These are phyloP conservation scores for Corylus avellana DNA, from an alignment of 306 rosid species.

Conservation along the genomic window DNA sequence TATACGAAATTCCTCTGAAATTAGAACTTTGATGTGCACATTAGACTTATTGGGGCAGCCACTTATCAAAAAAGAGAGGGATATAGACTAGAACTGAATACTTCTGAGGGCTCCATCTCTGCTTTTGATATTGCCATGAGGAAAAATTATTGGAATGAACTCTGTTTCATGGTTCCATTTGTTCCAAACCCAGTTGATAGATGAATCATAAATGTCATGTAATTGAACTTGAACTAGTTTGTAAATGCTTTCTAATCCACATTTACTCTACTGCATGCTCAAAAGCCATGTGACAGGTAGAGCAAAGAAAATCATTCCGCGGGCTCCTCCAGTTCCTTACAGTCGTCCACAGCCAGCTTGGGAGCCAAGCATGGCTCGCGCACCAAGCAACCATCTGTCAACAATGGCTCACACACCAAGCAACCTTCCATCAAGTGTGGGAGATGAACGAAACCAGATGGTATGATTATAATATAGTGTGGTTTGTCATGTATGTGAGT, in stretches of 20 bases:
- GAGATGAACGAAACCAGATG: conserved; percentile 52
- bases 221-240: not conserved
- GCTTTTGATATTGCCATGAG: not conserved
- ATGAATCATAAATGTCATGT: not conserved
- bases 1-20: not conserved
- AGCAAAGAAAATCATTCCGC: conserved; percentile 56
- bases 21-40: not conserved
- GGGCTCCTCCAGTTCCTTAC: conserved; percentile 70
- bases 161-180: not conserved
- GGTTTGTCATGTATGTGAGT: not conserved
- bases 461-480: conserved; percentile 32
- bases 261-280: conserved; percentile 20
- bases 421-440: conserved; percentile 25
- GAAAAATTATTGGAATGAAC: not conserved
- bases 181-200: not conserved
- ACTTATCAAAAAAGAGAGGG: not conserved
- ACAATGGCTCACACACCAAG: conserved; percentile 29
- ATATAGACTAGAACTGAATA: not conserved
- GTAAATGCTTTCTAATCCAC: conserved; percentile 4
- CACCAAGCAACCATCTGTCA: conserved; percentile 36
- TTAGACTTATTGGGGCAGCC: too few relatives aligned
- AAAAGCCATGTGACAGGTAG: conserved; percentile 64
- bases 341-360: conserved; percentile 28
- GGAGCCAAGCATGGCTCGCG: conserved; percentile 29
- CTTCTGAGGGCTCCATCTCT: not conserved